phyloP scores from a whole-genome alignment of 495 filamentous ascomycete species.

The Pseudomonodictys pantanalensis region DNA sequence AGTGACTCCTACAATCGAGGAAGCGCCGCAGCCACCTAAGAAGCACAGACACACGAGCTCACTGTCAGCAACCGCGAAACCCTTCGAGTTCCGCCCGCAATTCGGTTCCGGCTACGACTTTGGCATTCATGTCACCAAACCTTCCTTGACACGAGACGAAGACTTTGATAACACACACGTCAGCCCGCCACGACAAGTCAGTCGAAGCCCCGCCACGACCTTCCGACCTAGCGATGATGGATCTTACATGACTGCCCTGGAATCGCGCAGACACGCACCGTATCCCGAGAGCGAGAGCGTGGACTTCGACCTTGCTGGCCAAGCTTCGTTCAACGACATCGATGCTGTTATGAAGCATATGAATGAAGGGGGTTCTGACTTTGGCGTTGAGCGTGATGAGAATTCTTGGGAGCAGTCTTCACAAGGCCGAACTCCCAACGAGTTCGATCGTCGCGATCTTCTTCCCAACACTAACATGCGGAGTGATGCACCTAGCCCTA shows the following conservation, averaged over 20 bases:
- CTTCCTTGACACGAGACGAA: slow-evolving; percentile 40
- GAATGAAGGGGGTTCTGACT: slow-evolving; percentile 65
- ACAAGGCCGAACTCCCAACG: slow-evolving; percentile 21
- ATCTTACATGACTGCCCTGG: slow-evolving; percentile 32
- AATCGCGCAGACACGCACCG: slow-evolving; percentile 22
- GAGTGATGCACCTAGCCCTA: slow-evolving; percentile 75
- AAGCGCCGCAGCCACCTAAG: slow-evolving; percentile 34
- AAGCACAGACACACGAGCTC: slow-evolving; percentile 51
- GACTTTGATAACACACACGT: slow-evolving; percentile 23
- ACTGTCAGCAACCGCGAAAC: slow-evolving; percentile 65
- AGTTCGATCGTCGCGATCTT: slow-evolving; percentile 31
- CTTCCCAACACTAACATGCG: slow-evolving; percentile 29
- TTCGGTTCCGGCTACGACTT: slow-evolving; percentile 45
- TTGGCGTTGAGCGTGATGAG: slow-evolving; percentile 60
- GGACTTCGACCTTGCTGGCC: slow-evolving; percentile 32
- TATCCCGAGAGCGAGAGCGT: slow-evolving; percentile 35
- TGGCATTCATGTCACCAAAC: slow-evolving; percentile 46
- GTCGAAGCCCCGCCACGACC: slow-evolving; percentile 36
- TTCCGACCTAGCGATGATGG: slow-evolving; percentile 40
- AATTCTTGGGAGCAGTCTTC: slow-evolving; percentile 40
- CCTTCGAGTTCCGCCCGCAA: slow-evolving; percentile 62
- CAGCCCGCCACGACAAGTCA: slow-evolving; percentile 30
- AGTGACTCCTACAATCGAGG: slow-evolving; percentile 17
- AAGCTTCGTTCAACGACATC: slow-evolving; percentile 72
- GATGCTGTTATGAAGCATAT: slow-evolving; percentile 84